Evolutionary conservation across 129 eudicot genomes (phyloP).

Genomic region (Flaveria linearis): DNA sequence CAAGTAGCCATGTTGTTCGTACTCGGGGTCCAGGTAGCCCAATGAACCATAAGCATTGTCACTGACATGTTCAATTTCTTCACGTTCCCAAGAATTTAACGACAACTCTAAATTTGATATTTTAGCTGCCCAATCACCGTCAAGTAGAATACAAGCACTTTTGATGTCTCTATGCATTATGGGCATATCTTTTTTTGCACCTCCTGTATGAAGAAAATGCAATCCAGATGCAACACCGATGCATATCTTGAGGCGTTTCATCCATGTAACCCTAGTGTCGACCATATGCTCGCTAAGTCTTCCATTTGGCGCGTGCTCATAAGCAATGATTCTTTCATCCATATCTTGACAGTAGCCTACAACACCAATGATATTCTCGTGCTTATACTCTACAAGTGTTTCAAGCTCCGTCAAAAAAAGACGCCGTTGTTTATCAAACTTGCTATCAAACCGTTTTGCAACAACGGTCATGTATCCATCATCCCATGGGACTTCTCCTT

Average conservation of each 20-base stretch:
- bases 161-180: neutral
- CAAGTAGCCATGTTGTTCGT: neutral
- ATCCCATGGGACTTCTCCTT: neutral
- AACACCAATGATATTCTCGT: neutral
- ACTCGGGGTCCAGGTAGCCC: slow-evolving; percentile 7
- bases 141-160: neutral
- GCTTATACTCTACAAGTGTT: neutral
- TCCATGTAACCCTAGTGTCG: neutral
- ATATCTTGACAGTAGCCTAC: neutral
- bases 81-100: neutral
- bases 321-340: slow-evolving; percentile 4
- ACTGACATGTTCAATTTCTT: neutral
- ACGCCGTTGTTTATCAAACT: neutral
- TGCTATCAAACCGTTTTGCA: slow-evolving; percentile 8
- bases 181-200: neutral
- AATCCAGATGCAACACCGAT: neutral
- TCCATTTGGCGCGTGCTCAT: neutral
- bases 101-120: slow-evolving; percentile 7
- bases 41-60: slow-evolving; percentile 3
- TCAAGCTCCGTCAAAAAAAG: neutral
- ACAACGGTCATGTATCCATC: neutral
- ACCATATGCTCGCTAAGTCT: neutral
- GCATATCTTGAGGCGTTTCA: slow-evolving; percentile 17
- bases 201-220: neutral
- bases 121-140: slow-evolving; percentile 4